A percentile compares a stretch with the other conserved stretches of the same genome.
phyloP scores from a whole-genome alignment of 2,329 filamentous ascomycete genomes.

The Thermomyces lanuginosus region DNA sequence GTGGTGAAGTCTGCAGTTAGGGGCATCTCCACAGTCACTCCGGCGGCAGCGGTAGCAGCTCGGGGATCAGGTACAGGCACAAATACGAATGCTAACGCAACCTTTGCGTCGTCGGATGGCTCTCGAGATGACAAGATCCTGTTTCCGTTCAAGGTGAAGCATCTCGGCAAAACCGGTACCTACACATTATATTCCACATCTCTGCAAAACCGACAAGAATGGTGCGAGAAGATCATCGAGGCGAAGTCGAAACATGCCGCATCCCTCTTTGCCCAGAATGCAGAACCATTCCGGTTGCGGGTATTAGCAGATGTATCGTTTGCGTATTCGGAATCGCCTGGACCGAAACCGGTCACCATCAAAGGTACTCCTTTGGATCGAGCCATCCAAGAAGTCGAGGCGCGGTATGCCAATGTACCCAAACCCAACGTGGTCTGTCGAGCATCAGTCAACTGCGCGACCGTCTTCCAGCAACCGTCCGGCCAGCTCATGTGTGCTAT shows the following conservation, averaged over 20 bases:
- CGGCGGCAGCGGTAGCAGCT: conserved; percentile 31
- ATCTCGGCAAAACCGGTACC: conserved; percentile 70
- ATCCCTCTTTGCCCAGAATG: conserved; percentile 77
- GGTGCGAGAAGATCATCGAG: conserved; percentile 86
- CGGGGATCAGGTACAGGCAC: conserved; percentile 29
- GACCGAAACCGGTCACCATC: conserved; percentile 58
- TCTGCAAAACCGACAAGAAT: conserved; percentile 59
- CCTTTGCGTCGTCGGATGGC: conserved; percentile 21
- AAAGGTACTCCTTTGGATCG: conserved; percentile 81
- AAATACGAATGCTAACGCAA: conserved; percentile 44
- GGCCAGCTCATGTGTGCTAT: conserved; percentile 81
- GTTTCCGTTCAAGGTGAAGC: conserved; percentile 90
- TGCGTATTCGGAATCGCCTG: conserved; percentile 31
- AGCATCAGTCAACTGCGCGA: conserved; percentile 80
- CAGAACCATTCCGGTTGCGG: conserved; percentile 81
- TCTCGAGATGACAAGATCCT: conserved; percentile 64
- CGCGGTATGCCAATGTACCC: conserved; percentile 44
- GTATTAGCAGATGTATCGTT: conserved; percentile 90
- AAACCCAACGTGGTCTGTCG: conserved; percentile 64
- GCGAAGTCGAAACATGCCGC: conserved; percentile 89
- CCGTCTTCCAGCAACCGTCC: conserved; percentile 65
- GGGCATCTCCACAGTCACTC: conserved; percentile 46
- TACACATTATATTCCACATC: conserved; percentile 80
- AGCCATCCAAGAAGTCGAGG: conserved; percentile 76
- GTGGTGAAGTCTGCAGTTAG: conserved; percentile 65